Evolutionary conservation across 148 eudicot genomes (phyloP).

Genomic region (Arctostaphylos glauca): DNA sequence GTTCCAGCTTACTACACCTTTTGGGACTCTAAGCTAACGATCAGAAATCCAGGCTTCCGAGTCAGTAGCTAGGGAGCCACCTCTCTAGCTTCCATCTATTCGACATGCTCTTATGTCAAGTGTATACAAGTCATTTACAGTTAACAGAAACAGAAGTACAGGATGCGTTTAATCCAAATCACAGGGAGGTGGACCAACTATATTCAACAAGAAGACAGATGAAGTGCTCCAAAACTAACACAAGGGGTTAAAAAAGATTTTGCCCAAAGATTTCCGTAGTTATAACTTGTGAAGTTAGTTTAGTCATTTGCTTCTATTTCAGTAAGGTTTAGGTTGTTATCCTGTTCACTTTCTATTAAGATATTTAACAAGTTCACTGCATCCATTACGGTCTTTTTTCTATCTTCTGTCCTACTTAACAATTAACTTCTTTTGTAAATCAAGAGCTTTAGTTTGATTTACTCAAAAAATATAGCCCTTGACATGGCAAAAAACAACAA

Average conservation of each 20-base stretch:
- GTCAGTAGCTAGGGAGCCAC: not conserved
- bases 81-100: conserved; percentile 1
- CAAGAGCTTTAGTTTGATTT: not conserved
- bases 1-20: not conserved
- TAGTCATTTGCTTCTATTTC: not conserved
- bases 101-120: not conserved
- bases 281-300: not conserved
- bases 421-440: not conserved
- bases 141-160: not conserved
- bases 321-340: not conserved
- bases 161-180: not conserved
- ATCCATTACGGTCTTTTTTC: not conserved
- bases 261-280: not conserved
- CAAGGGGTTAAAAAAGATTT: not conserved
- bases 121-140: not conserved
- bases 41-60: no score
- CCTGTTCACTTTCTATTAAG: not conserved
- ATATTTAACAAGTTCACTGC: not conserved
- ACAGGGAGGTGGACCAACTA: not conserved
- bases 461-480: no score
- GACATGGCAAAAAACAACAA: no score
- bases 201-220: not conserved
- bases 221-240: not conserved
- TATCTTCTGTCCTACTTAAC: not conserved
- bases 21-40: not conserved